A percentile compares a stretch with the other conserved stretches of the same genome.
Conservation (phyloP, 768 basidiomycete species). For the Suillus decipiens region DNA sequence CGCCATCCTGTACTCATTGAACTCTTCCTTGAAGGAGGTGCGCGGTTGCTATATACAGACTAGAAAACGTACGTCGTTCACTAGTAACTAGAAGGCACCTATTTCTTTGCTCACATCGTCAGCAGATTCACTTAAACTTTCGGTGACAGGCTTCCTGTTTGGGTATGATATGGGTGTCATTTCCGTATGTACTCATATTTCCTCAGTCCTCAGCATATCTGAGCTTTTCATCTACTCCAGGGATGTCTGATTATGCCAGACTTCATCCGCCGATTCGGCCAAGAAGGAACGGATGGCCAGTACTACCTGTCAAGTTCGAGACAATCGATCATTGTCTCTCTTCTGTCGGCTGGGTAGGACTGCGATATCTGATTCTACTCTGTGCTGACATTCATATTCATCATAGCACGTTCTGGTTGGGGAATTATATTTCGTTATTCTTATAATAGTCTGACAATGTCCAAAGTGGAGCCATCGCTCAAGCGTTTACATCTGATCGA, state of each 20-base stretch:
- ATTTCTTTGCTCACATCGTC: constrained; percentile 1
- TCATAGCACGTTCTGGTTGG: constrained; percentile 53
- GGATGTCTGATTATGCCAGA: constrained; percentile 83
- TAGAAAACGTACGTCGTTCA: not conserved
- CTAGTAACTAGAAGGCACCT: constrained; percentile 6
- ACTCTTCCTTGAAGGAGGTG: constrained; percentile 23
- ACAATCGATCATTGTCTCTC: constrained; percentile 77
- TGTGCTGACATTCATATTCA: constrained; percentile 2
- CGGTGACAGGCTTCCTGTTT: constrained; percentile 56
- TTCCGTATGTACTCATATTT: constrained; percentile 44
- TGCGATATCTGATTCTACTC: not conserved
- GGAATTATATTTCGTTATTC: not conserved
- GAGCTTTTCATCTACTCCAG: constrained; percentile 29
- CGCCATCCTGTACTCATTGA: not conserved
- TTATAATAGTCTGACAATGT: constrained; percentile 8
- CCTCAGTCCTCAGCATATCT: constrained; percentile 1
- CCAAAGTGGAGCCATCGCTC: constrained; percentile 59
- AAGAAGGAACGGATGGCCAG: constrained; percentile 46
- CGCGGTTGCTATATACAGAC: constrained; percentile 2
- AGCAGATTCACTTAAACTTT: not conserved
- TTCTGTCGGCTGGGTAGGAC: constrained; percentile 68
- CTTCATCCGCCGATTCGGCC: constrained; percentile 70
- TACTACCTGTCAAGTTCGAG: constrained; percentile 58
- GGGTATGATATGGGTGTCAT: constrained; percentile 81
- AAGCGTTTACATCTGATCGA: constrained; percentile 75